A percentile compares a stretch with the other conserved stretches of the same genome.
phyloP scores from a whole-genome alignment of 768 basidiomycete genomes.

The Russula brevipes region DNA sequence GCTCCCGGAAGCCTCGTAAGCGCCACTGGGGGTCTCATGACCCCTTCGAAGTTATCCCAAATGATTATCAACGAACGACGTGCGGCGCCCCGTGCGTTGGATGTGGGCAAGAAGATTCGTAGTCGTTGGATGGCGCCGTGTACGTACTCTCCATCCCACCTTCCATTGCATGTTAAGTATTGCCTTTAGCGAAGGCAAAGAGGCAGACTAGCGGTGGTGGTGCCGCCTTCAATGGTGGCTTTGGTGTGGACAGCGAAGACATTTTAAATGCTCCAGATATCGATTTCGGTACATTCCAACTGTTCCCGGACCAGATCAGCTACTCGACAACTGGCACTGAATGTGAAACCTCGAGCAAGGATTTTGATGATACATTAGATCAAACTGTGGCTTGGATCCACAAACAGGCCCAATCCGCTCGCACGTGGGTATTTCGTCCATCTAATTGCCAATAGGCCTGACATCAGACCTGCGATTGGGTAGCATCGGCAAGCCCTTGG shows the following conservation, averaged over 20 bases:
- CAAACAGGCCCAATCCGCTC: constrained; percentile 26
- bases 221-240: constrained; percentile 34
- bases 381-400: constrained; percentile 33
- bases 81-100: not conserved
- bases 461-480: not conserved
- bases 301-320: constrained; percentile 37
- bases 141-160: constrained; percentile 7
- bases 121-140: constrained; percentile 28
- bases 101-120: constrained; percentile 23
- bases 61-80: constrained; percentile 23
- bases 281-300: constrained; percentile 37
- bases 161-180: not conserved
- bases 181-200: constrained; percentile 14
- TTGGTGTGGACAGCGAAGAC: constrained; percentile 38
- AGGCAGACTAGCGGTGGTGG: constrained; percentile 24
- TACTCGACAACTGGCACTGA: constrained; percentile 26
- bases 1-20: constrained; percentile 16
- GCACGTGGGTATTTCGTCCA: constrained; percentile 20
- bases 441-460: not conserved
- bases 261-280: constrained; percentile 34
- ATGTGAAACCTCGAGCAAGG: constrained; percentile 1
- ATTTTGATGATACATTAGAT: constrained; percentile 28
- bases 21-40: constrained; percentile 23
- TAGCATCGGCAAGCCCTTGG: constrained; percentile 34
- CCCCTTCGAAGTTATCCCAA: constrained; percentile 21